Evolutionary conservation across 192 early-diverging fungal genomes (phyloP), one percentile per base, ranked within the genome.

Genomic region (Coemansia sp.): DNA sequence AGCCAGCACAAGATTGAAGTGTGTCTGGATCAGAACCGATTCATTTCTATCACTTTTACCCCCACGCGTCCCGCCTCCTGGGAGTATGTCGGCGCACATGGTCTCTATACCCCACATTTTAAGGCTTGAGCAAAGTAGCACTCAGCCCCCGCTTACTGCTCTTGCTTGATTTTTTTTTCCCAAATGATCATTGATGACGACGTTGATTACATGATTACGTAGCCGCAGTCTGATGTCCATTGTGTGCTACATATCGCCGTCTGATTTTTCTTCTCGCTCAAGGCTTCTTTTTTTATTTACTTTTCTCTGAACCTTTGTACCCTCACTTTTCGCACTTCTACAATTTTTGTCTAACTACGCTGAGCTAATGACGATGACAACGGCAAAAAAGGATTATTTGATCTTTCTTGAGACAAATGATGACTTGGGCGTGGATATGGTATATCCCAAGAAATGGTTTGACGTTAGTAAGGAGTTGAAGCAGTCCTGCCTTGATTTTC

Each of bases 1-100:
- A 20, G 20, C 16, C 18, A 20, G 47, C 15, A 15, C 47, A 3
- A 20, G 47, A n/a, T n/a, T 13, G 52, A n/a, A 10, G 24, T 33
- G 52, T 27, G 52, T 29, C 52, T 55, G 52, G 52, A 31, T 55
- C 52, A 55, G 52, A 55, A 55, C 27, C 52, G 13, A 55, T 55
- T 16, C 27, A 31, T 55, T 55, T 31, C 27, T 31, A 29, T 29
- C 10, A 27, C 50, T 29, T 22, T 10, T 27, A 15, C 8, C 47
- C 47, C 52, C 52, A 13, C 52, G 12, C 15, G 52, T 55, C n/a
- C 52, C 52, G 52, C 27, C 47, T 22, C 47, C 22, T 50, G 18
- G 47, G 47, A 50, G 47, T 50, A 50, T 50, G 47, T 22, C 20
- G 5, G n/a, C 47, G 20, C 47, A 50, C 47, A 50, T 50, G 47